These are phyloP conservation scores for Zygoascus biomembranicola DNA, from an alignment of 805 yeast genomes.

Conservation along the genomic window DNA sequence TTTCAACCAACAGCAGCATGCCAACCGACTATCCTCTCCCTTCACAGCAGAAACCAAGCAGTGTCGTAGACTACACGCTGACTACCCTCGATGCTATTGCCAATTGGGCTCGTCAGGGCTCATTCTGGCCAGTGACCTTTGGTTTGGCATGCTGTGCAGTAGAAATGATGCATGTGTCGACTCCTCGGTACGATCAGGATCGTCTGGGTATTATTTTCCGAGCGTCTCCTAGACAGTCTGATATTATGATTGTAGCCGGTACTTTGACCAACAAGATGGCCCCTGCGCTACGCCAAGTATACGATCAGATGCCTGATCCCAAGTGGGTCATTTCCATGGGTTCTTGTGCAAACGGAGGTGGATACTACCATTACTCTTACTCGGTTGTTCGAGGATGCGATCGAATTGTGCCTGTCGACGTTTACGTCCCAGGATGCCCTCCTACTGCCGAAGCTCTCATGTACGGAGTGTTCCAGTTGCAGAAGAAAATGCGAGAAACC, in stretches of 20 bases:
- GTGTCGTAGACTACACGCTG: slow-evolving; percentile 69
- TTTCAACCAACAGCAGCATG: slow-evolving; percentile 23
- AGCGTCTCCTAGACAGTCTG: slow-evolving; percentile 89
- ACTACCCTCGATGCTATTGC: slow-evolving; percentile 76
- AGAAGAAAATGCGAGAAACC: slow-evolving; percentile 80
- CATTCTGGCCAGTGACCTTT: slow-evolving; percentile 90
- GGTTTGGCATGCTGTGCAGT: slow-evolving; percentile 93
- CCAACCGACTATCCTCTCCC: slow-evolving; percentile 66
- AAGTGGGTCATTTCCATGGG: slow-evolving; percentile 95
- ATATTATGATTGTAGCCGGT: slow-evolving; percentile 88
- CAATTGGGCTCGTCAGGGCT: slow-evolving; percentile 86
- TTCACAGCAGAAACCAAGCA: slow-evolving; percentile 50
- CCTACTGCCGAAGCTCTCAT: slow-evolving; percentile 85
- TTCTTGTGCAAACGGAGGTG: slow-evolving; percentile 90
- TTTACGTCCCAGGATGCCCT: slow-evolving; percentile 89
- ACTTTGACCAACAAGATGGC: slow-evolving; percentile 91
- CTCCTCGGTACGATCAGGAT: slow-evolving; percentile 89
- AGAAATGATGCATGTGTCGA: slow-evolving; percentile 90
- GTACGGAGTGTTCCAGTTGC: slow-evolving; percentile 85
- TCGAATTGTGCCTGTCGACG: slow-evolving; percentile 80
- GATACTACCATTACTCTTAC: slow-evolving; percentile 84
- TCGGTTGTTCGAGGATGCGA: slow-evolving; percentile 88
- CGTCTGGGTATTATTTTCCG: slow-evolving; percentile 88
- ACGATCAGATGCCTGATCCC: slow-evolving; percentile 92
- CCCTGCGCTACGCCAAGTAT: slow-evolving; percentile 85